Evolutionary conservation across 2,329 filamentous ascomycete genomes (phyloP).

Genomic region (Colletotrichum sp.): DNA sequence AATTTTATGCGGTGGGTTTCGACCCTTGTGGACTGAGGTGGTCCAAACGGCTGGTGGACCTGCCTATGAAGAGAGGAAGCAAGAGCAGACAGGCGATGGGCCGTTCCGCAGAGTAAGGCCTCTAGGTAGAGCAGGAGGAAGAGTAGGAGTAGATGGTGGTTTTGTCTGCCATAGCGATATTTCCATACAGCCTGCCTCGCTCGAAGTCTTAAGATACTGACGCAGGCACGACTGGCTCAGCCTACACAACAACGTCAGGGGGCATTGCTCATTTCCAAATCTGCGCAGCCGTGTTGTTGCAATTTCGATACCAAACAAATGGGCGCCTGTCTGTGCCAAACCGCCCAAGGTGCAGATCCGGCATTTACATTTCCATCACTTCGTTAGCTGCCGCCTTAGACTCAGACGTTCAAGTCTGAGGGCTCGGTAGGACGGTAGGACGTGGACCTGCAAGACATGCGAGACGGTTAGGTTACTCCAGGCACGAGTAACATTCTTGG

Average conservation of each 20-base stretch:
- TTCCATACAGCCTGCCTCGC: neutral
- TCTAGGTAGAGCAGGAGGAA: neutral
- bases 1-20: slow-evolving; percentile 12
- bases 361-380: neutral
- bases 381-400: slow-evolving; percentile 15
- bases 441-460: neutral
- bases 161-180: neutral
- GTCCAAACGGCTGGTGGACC: neutral
- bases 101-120: neutral
- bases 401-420: neutral
- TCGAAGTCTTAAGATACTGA: neutral
- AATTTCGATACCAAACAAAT: neutral
- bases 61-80: neutral
- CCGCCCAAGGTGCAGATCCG: neutral
- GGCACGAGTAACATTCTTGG: neutral
- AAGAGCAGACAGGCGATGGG: neutral
- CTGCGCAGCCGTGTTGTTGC: neutral
- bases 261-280: slow-evolving; percentile 4
- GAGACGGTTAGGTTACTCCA: neutral
- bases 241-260: neutral
- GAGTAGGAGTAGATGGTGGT: neutral
- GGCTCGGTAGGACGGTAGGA: neutral
- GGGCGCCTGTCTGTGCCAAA: neutral
- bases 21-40: neutral
- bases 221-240: neutral